A percentile compares a stretch with the other conserved stretches of the same genome.
Conservation (phyloP, 2,329 filamentous ascomycete species). For the Fusarium sp. region DNA sequence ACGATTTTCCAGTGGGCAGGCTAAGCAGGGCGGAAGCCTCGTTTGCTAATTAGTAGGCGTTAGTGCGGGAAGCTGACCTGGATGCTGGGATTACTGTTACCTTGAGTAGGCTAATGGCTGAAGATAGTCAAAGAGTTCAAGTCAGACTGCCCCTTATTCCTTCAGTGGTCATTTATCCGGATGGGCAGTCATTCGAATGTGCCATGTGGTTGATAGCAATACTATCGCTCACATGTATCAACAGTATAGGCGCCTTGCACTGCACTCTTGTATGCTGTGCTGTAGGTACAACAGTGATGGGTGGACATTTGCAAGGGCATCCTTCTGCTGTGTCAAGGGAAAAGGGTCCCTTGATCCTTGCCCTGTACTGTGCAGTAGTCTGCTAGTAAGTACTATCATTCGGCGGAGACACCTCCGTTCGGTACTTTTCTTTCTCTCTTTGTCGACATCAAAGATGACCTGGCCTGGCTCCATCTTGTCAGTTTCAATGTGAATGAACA, state of each 20-base stretch:
- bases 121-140: background rate
- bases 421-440: background rate
- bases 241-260: constrained; percentile 7
- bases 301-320: constrained; percentile 1
- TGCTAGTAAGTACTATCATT: background rate
- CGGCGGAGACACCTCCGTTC: constrained; percentile 14
- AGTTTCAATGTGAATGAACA: constrained; percentile 11
- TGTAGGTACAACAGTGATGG: background rate
- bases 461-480: background rate
- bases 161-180: constrained; percentile 4
- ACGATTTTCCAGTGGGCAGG: constrained; percentile 27
- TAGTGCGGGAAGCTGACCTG: constrained; percentile 24
- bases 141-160: constrained; percentile 28
- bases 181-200: background rate
- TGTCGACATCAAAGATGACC: background rate
- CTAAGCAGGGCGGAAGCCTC: constrained; percentile 30
- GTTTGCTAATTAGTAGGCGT: constrained; percentile 30
- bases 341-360: constrained; percentile 31
- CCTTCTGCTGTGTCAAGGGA: constrained; percentile 13
- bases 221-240: background rate
- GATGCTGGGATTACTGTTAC: background rate
- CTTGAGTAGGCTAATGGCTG: background rate
- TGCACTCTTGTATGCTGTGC: constrained; percentile 1
- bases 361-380: background rate
- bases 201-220: constrained; percentile 4